Evolutionary conservation across 2,329 filamentous ascomycete genomes (phyloP), one percentile per base, ranked within the genome.

Genomic region (Fusarium decemcellulare): DNA sequence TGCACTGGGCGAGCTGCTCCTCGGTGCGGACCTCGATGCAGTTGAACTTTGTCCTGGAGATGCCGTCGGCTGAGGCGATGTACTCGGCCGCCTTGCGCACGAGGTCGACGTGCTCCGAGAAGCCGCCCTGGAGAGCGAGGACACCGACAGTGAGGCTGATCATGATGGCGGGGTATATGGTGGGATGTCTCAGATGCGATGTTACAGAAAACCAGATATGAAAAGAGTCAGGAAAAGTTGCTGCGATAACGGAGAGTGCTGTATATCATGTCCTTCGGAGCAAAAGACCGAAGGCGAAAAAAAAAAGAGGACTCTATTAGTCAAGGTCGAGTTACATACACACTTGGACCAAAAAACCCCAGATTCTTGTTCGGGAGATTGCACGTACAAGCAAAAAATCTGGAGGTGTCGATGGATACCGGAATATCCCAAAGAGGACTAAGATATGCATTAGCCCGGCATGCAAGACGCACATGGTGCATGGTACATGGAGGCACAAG

Each of bases 121-220:
- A 98, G 61, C 95, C 95, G 74, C 96, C 96, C 81, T 99, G 96
- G 16, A 99, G 88, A 71, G 96, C 88, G 55, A 92, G 81, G 27
- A 91, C 88, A 48, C 89, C 90, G 37, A 91, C 81, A 3, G 85
- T 88, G 63, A 88, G 74, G 65, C 69, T 73, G 59, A 76, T 71
- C 68, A 71, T 74, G 46, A 12, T 68, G 52, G 47, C 55, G 57
- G 4, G 8, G 23, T 2, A 37, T 6, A 1, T 9, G 27, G 3
- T 51, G 14, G n/a, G 12, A 36, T 7, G 8, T 6, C 16, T 9
- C 10, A 34, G 14, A 52, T 39, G 30, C 8, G n/a, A 23, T 18
- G 16, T 47, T 51, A 15, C 23, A 32, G 34, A 16, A 36, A 30
- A n/a, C 16, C 42, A 42, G 6, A n/a, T n/a, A n/a, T n/a, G n/a